Conservation (phyloP, 1,139 yeast genomes). For the Pichia sp. region DNA sequence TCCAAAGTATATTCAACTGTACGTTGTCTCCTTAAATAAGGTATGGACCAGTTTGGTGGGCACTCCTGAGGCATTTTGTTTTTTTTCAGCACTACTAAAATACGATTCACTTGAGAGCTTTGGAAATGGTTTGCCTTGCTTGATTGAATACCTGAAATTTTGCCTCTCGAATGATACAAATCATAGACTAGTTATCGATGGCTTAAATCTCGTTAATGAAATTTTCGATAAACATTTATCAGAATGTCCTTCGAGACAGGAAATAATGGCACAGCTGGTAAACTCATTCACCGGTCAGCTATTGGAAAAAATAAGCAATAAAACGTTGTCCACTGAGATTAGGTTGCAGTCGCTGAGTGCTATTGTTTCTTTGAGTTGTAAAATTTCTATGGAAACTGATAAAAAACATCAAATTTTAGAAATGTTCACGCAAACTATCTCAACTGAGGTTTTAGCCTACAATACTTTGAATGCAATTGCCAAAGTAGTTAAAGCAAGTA, state of each 20-base stretch:
- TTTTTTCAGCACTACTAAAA: slow-evolving; percentile 31
- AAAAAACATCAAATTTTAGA: slow-evolving; percentile 13
- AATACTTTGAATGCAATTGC: slow-evolving; percentile 20
- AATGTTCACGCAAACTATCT: slow-evolving; percentile 18
- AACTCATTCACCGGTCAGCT: slow-evolving; percentile 19
- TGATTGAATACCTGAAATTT: slow-evolving; percentile 37
- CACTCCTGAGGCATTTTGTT: slow-evolving; percentile 31
- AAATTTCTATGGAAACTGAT: slow-evolving; percentile 20
- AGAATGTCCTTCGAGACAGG: slow-evolving; percentile 7
- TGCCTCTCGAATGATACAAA: slow-evolving; percentile 42
- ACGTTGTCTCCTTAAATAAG: slow-evolving; percentile 18
- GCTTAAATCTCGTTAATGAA: slow-evolving; percentile 40
- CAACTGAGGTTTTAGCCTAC: slow-evolving; percentile 13
- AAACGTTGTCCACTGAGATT: slow-evolving; percentile 47
- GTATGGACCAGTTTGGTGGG: slow-evolving; percentile 19
- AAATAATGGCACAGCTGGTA: slow-evolving; percentile 5
- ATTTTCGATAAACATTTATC: slow-evolving; percentile 33
- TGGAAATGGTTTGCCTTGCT: slow-evolving; percentile 29
- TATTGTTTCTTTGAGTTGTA: slow-evolving; percentile 33
- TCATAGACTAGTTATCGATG: slow-evolving; percentile 50
- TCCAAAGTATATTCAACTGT: slow-evolving; percentile 19
- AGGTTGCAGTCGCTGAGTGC: slow-evolving; percentile 44
- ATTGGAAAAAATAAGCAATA: slow-evolving; percentile 37
- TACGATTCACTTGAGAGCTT: slow-evolving; percentile 30
- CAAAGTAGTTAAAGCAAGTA: slow-evolving; percentile 15